Evolutionary conservation across 306 rosid species (phyloP).

Genomic region (Lupinus albus): DNA sequence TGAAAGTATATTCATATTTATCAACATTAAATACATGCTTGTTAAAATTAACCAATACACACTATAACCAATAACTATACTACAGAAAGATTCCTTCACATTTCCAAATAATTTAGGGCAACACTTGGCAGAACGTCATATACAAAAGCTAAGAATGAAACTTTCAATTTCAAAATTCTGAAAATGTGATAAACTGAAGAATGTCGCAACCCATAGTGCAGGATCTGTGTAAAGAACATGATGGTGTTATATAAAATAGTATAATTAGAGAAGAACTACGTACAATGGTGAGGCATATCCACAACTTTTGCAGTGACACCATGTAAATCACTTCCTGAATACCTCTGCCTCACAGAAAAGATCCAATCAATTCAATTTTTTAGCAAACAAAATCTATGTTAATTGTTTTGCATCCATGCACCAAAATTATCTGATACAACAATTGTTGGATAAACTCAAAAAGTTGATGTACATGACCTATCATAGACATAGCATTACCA

Average conservation of each 20-base stretch:
- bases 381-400: not conserved
- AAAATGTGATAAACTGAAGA: slow-evolving; percentile 12
- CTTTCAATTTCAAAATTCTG: not conserved
- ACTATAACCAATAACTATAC: slow-evolving; percentile 5
- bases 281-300: slow-evolving; percentile 98
- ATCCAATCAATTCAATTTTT: slow-evolving; percentile 28
- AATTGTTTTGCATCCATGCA: slow-evolving; percentile 18
- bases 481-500: slow-evolving; percentile 58
- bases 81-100: slow-evolving; percentile 2
- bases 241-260: not conserved
- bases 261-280: slow-evolving; percentile 36
- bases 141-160: slow-evolving; percentile 24
- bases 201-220: not conserved
- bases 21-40: not conserved
- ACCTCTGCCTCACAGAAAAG: slow-evolving; percentile 61
- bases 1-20: not conserved
- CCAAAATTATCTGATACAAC: not conserved
- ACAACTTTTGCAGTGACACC: slow-evolving; percentile 95
- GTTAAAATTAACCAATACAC: slow-evolving; percentile 4
- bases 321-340: slow-evolving; percentile 84
- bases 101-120: slow-evolving; percentile 12
- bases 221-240: slow-evolving; percentile 1
- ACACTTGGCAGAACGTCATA: slow-evolving; percentile 1
- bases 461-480: slow-evolving; percentile 7
- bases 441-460: slow-evolving; percentile 21